Evolutionary conservation across 176 grass and related monocot genomes (phyloP), one percentile per base, ranked within the genome.

Genomic region (Zoysia japonica): DNA sequence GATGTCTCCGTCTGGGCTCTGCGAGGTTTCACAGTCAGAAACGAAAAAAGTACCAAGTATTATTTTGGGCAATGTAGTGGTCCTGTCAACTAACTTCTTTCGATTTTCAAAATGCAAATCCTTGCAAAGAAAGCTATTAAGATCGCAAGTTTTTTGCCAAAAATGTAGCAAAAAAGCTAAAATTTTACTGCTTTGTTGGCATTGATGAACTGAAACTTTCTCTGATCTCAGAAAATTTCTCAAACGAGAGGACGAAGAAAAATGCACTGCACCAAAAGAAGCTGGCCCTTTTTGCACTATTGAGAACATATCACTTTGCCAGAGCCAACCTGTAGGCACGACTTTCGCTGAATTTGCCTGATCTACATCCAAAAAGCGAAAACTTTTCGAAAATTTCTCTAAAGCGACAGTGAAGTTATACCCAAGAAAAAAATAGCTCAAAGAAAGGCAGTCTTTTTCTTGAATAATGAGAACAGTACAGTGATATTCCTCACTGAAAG

Each of bases 1-100:
- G 36, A 91, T 87, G 80, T 95, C 89, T 71, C 87, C 87, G 64
- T 97, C 88, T 55, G 84, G 81, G 20, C 92, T 94, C 89, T 94
- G 83, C 63, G 65, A 8, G 61, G n/a, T 80, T 75, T n/a, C 42
- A 70, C 5, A 47, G 36, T 85, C 47, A 63, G 13, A 54, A 63
- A 46, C 4, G 20, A 28, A 28, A 28, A 28, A 28, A 28, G 28
- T 28, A 0, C 28, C 0, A 12, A 76, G 14, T 11, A 39, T 51
- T 63, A 39, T 76, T 81, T 19, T 38, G 37, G 9, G 9, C 28
- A 67, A 60, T 63, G 19, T 14, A 12, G 39, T 65, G 55, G 6
- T 51, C 48, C 1, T 44, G 75, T 38, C 9, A 75, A 36, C 15
- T 70, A 75, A 36, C 15, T 70, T 61, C 5, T 13, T 66, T 13